These are phyloP conservation scores for Warburgia ugandensis DNA, from an alignment of 164 flowering plant genomes.

Conservation along the genomic window DNA sequence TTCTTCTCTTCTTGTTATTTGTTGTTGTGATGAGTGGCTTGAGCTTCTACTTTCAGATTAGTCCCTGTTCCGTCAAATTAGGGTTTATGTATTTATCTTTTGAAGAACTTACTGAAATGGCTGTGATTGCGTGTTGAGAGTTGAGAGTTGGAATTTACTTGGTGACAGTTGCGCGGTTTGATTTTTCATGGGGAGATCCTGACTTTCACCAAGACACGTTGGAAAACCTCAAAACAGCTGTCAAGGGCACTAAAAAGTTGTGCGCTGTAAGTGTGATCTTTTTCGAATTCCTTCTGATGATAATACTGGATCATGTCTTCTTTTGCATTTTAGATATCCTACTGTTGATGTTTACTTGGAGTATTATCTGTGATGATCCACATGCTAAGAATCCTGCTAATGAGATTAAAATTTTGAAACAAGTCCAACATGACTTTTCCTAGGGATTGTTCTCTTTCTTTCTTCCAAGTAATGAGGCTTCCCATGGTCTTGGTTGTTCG, in stretches of 20 bases:
- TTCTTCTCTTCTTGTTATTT: background rate
- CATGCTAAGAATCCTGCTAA: too few species aligned
- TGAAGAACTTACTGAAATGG: background rate
- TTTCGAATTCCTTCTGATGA: background rate
- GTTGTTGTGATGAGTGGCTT: background rate
- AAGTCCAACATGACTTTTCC: too few species aligned
- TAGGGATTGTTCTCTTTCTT: too few species aligned
- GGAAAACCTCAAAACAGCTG: conserved; percentile 73
- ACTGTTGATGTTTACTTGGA: background rate
- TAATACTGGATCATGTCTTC: background rate
- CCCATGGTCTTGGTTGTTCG: too few species aligned
- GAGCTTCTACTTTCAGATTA: background rate
- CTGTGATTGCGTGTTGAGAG: background rate
- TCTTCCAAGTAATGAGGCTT: too few species aligned
- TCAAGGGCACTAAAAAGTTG: conserved; percentile 79
- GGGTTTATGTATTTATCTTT: background rate
- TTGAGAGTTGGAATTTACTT: background rate
- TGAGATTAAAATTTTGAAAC: too few species aligned
- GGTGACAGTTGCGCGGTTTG: conserved; percentile 76
- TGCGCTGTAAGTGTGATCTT: conserved; percentile 59
- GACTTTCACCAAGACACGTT: conserved; percentile 85
- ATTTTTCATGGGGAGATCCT: conserved; percentile 80
- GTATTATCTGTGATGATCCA: too few species aligned
- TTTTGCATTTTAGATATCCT: background rate
- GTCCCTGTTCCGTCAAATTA: background rate